Base-by-base conservation (phyloP, 148 eudicot genomes). In the Silene latifolia region DNA sequence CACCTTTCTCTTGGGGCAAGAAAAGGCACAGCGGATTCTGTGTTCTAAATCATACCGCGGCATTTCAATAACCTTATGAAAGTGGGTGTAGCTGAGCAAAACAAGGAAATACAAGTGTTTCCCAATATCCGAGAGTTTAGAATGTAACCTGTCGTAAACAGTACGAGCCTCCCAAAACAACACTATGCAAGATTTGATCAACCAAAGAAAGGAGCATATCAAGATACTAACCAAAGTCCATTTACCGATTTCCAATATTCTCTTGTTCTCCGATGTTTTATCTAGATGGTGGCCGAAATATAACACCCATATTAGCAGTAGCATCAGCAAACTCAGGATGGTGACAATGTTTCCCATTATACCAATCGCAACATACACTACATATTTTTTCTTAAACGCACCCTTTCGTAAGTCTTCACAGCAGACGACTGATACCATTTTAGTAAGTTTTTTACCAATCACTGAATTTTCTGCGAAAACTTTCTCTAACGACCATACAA, bases 111-210 rank as follows among this genome's bases (percentile, higher is more conserved):
- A 77, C 20, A 77, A 62, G 29, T 70, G 61, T 25, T 44, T 19
- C 25, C 79, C 44, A 5, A 27, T 46, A 1, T 27, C 15, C 0
- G 7, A 0, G 20, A 69, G 29, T 42, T 15, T 62, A 7, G 17
- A 1, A 11, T 24, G 20, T 48, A 70, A 27, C 47, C 63, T 60
- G 54, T 19, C 11, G 19, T 77, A 29, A 4, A 77, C 62, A 2
- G 74, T 18, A 61, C 63, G 69, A n/a, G 57, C 58, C 18, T 70
- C 79, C 79, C 79, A 70, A 18, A 21, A 39, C 3, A 70, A n/a
- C 8, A 70, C 11, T n/a, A 77, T 64, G 66, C 42, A 48, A 11
- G 69, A 25, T 70, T 77, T 77, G 17, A 76, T 69, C 8, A 77
- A 51, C 74, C 79, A 77, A 69, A 77, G 29, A 12, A 70, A 12